A percentile compares a stretch with the other conserved stretches of the same genome.
Evolutionary conservation across 1,284 basidiomycete genomes (phyloP).

Genomic region (Ganoderma lingzhi): DNA sequence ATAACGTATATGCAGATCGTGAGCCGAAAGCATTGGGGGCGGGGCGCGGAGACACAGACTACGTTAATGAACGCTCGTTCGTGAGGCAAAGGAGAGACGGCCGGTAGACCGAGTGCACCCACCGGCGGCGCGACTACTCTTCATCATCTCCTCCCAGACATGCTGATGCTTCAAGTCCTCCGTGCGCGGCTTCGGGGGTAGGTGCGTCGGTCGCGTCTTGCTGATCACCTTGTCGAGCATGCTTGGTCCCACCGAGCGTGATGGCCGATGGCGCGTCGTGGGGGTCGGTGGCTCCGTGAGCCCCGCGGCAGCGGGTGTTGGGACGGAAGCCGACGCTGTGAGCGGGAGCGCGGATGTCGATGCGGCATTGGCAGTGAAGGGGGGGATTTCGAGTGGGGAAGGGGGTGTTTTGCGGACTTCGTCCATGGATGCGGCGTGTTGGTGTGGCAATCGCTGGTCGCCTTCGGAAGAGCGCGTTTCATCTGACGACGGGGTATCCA

Average conservation of each 20-base stretch:
- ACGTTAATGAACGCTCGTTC: conserved; percentile 40
- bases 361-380: conserved; percentile 23
- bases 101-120: conserved; percentile 38
- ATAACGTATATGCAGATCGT: conserved; percentile 8
- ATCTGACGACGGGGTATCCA: conserved; percentile 19
- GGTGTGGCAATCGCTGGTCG: conserved; percentile 20
- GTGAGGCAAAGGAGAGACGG: conserved; percentile 25
- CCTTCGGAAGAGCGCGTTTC: background rate
- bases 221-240: conserved; percentile 78
- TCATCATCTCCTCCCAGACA: conserved; percentile 95
- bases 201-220: conserved; percentile 80
- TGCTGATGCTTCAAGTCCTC: conserved; percentile 89
- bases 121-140: conserved; percentile 77
- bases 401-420: conserved; percentile 24
- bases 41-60: conserved; percentile 31
- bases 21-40: background rate
- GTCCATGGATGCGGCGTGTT: conserved; percentile 26
- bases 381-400: conserved; percentile 27
- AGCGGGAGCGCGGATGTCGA: conserved; percentile 40
- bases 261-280: conserved; percentile 48
- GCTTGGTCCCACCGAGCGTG: conserved; percentile 69
- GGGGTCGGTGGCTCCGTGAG: conserved; percentile 25
- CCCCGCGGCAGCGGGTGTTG: conserved; percentile 32
- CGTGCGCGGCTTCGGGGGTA: conserved; percentile 84
- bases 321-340: conserved; percentile 33